phyloP scores from a whole-genome alignment of 345 rosid genomes.

The Salix koriyanagi region DNA sequence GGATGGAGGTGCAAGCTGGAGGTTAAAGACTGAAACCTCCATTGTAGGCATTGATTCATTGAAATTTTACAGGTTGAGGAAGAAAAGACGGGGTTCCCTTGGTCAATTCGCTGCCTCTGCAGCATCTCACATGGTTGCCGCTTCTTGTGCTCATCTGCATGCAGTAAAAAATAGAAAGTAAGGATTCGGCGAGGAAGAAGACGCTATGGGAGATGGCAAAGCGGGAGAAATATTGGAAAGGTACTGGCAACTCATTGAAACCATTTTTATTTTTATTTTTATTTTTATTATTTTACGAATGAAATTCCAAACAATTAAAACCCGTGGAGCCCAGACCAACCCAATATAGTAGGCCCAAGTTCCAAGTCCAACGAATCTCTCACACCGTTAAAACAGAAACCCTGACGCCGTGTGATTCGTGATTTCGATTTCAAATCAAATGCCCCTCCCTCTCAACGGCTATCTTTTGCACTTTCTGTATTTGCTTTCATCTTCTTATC shows the following conservation, averaged over 20 bases:
- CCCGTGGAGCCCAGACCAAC: background rate
- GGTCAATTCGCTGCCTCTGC: conserved; percentile 64
- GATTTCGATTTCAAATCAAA: background rate
- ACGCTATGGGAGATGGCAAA: conserved; percentile 24
- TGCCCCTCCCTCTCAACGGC: background rate
- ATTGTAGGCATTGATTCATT: conserved; percentile 14
- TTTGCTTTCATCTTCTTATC: background rate
- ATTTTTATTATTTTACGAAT: too few species aligned
- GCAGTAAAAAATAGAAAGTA: conserved; percentile 66
- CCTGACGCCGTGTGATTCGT: background rate
- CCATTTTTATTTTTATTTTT: too few species aligned
- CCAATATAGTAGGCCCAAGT: background rate
- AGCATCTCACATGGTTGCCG: conserved; percentile 65
- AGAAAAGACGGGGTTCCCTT: conserved; percentile 74
- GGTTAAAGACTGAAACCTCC: conserved; percentile 41
- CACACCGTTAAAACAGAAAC: background rate
- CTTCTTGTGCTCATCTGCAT: conserved; percentile 80
- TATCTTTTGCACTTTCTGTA: background rate
- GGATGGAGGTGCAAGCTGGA: conserved; percentile 98
- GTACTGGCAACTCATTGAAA: conserved; percentile 21
- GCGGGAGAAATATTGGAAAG: conserved; percentile 40
- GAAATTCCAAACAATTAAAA: background rate
- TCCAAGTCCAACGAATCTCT: background rate
- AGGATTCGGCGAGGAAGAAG: conserved; percentile 32
- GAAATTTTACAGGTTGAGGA: conserved; percentile 60